These are phyloP conservation scores for Calonectria ilicicola DNA, from an alignment of 2,329 filamentous ascomycete genomes.

Conservation along the genomic window DNA sequence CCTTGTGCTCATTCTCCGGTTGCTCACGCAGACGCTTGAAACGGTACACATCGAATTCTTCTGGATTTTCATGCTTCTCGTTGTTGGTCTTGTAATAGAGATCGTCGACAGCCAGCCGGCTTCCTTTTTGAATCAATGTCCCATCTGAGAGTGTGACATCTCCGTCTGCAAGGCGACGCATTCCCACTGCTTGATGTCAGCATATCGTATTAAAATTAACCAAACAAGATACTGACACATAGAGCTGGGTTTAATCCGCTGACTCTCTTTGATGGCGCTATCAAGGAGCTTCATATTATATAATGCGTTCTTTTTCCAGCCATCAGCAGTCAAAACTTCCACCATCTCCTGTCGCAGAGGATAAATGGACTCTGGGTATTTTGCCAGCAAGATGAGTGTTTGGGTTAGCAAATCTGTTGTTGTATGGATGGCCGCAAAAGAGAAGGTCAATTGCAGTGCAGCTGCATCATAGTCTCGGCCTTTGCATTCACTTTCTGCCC, in stretches of 20 bases:
- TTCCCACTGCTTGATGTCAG: neutral
- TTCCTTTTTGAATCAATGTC: neutral
- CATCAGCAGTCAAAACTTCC: neutral
- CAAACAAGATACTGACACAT: neutral
- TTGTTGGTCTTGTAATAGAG: neutral
- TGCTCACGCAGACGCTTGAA: neutral
- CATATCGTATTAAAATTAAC: neutral
- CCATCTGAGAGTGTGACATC: neutral
- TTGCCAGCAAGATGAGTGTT: neutral
- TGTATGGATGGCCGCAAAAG: neutral
- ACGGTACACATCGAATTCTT: neutral
- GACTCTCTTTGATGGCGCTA: neutral
- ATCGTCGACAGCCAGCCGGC: neutral
- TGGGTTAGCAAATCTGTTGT: neutral
- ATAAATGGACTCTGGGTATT: neutral
- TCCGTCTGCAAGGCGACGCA: neutral
- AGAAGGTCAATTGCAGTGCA: neutral
- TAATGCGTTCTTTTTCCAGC: neutral
- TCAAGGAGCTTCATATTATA: neutral
- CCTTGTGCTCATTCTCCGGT: neutral
- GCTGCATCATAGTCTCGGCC: neutral
- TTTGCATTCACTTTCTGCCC: neutral
- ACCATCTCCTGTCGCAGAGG: neutral
- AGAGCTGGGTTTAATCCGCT: neutral
- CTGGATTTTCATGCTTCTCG: neutral